Percentiles rank a stretch among this genome's conserved stretches.
phyloP scores from a whole-genome alignment of 306 rosid genomes.

The Inga laurina region DNA sequence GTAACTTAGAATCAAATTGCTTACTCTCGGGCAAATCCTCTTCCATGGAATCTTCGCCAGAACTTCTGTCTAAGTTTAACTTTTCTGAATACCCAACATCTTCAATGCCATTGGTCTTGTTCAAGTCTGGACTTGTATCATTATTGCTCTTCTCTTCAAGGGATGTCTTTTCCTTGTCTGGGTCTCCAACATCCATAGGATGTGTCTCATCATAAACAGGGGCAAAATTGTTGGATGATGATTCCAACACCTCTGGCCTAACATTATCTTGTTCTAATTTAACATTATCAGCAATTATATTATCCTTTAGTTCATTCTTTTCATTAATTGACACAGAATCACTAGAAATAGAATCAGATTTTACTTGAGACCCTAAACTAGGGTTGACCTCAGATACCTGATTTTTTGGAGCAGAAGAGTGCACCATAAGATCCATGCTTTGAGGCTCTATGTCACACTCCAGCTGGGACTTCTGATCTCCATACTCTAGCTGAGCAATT shows the following conservation, averaged over 20 bases:
- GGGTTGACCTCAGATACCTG: constrained; percentile 99
- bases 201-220: constrained; percentile 77
- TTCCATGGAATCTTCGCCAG: constrained; percentile 99
- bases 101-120: constrained; percentile 46
- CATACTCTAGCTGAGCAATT: constrained; percentile 52
- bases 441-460: constrained; percentile 47
- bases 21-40: constrained; percentile 88
- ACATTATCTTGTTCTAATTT: constrained; percentile 91
- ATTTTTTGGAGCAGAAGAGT: constrained; percentile 64
- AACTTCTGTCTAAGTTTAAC: constrained; percentile 94
- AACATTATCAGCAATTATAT: constrained; percentile 98
- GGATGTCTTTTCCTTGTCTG: constrained; percentile 41
- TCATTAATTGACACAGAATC: constrained; percentile 98
- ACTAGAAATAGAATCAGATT: constrained; percentile 98
- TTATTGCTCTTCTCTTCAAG: constrained; percentile 48
- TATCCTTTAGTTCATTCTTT: constrained; percentile 98
- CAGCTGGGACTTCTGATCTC: constrained; percentile 49
- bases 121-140: constrained; percentile 51
- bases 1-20: constrained; percentile 73
- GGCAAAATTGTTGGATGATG: constrained; percentile 79
- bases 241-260: constrained; percentile 97
- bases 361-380: constrained; percentile 93
- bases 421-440: constrained; percentile 55
- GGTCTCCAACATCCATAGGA: constrained; percentile 64
- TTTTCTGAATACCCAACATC: constrained; percentile 86